These are phyloP conservation scores for Golubevia sp. DNA, from an alignment of 1,284 basidiomycete genomes.

Conservation along the genomic window DNA sequence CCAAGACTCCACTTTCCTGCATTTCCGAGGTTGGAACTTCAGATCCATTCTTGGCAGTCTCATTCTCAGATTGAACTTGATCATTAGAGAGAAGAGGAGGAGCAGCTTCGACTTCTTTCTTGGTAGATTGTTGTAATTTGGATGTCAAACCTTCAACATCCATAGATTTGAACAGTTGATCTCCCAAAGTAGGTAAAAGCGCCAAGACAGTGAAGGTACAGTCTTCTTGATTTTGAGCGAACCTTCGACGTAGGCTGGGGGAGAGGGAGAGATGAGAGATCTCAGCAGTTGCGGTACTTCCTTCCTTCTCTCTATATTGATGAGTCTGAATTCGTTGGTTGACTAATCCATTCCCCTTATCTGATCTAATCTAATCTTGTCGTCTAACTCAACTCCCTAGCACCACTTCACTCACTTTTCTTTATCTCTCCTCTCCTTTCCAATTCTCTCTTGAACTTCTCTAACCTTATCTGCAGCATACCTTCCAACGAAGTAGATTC, in stretches of 20 bases:
- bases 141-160: constrained; percentile 79
- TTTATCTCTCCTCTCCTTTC: constrained; percentile 71
- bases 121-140: constrained; percentile 67
- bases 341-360: background rate
- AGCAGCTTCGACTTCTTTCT: constrained; percentile 8
- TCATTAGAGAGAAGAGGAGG: constrained; percentile 1
- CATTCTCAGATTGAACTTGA: no score
- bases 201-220: constrained; percentile 79
- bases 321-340: background rate
- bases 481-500: constrained; percentile 71
- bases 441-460: constrained; percentile 72
- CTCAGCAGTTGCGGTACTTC: background rate
- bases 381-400: background rate
- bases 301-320: background rate
- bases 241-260: constrained; percentile 74
- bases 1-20: background rate
- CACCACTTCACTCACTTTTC: constrained; percentile 70
- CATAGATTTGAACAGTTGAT: constrained; percentile 75
- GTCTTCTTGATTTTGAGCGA: constrained; percentile 81
- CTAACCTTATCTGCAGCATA: constrained; percentile 73
- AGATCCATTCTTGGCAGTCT: no score
- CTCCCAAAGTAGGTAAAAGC: constrained; percentile 75
- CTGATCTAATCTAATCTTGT: background rate
- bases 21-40: no score
- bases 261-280: constrained; percentile 4